Evolutionary conservation across 2,329 filamentous ascomycete genomes (phyloP).

Genomic region (Macroventuria anomochaeta): DNA sequence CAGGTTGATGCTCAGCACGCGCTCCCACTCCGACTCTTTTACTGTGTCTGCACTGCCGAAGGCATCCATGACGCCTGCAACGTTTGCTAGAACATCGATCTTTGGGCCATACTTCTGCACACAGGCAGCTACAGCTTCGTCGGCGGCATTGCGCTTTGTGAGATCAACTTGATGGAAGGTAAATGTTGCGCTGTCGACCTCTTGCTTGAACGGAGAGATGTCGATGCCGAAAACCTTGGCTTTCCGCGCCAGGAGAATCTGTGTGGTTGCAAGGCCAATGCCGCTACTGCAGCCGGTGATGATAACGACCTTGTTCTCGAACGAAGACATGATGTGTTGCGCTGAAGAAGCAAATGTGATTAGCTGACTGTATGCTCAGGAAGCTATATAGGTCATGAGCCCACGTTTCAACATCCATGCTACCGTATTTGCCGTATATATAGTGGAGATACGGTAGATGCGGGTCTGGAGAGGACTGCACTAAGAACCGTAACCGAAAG

Average conservation of each 20-base stretch:
- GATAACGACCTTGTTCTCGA: slow-evolving; percentile 37
- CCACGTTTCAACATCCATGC: background rate
- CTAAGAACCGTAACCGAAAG: background rate
- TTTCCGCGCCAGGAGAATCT: slow-evolving; percentile 31
- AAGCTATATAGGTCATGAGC: too few relatives aligned
- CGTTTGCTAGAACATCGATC: slow-evolving; percentile 55
- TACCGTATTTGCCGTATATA: background rate
- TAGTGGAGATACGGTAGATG: background rate
- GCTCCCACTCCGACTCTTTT: slow-evolving; percentile 50
- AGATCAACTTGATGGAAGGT: slow-evolving; percentile 37
- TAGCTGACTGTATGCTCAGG: too few relatives aligned
- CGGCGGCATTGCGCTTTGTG: slow-evolving; percentile 24
- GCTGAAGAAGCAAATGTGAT: background rate
- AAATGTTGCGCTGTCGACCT: slow-evolving; percentile 26
- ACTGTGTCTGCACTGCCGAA: slow-evolving; percentile 51
- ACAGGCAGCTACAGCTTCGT: slow-evolving; percentile 34
- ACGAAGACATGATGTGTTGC: slow-evolving; percentile 17
- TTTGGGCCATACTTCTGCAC: slow-evolving; percentile 27
- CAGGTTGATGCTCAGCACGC: slow-evolving; percentile 52
- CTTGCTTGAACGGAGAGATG: slow-evolving; percentile 27
- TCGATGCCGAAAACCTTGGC: slow-evolving; percentile 42
- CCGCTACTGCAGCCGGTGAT: slow-evolving; percentile 41
- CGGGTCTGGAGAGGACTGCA: background rate
- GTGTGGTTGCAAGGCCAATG: slow-evolving; percentile 39
- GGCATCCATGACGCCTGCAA: slow-evolving; percentile 55